phyloP scores from a whole-genome alignment of 371 early-diverging fungal species.

The Mortierella sp. region DNA sequence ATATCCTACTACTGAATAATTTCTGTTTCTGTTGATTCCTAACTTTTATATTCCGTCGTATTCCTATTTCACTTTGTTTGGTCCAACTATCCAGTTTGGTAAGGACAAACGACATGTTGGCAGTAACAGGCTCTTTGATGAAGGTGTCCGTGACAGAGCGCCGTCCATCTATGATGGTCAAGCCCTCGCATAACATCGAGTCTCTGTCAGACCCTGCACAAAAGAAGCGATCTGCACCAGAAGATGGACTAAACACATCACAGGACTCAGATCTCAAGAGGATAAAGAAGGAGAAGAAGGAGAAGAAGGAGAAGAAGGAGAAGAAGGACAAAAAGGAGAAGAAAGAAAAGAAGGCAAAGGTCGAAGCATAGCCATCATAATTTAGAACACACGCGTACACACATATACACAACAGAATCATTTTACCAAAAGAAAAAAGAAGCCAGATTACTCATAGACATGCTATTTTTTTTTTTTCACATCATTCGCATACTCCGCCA shows the following conservation, averaged over 20 bases:
- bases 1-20: too few species aligned
- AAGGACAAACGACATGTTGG: slow-evolving; percentile 81
- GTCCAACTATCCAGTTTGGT: slow-evolving; percentile 64
- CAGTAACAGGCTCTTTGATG: slow-evolving; percentile 77
- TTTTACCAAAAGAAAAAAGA: too few species aligned
- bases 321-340: slow-evolving; percentile 27
- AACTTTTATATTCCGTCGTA: neutral
- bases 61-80: neutral
- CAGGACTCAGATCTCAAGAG: slow-evolving; percentile 43
- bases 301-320: slow-evolving; percentile 38
- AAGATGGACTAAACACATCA: slow-evolving; percentile 26
- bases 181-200: slow-evolving; percentile 19
- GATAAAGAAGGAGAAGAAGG: slow-evolving; percentile 59
- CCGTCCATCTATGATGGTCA: slow-evolving; percentile 45
- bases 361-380: slow-evolving; percentile 15
- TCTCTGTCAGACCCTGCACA: slow-evolving; percentile 24
- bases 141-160: slow-evolving; percentile 49
- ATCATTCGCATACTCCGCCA: neutral
- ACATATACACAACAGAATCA: too few species aligned
- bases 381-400: neutral
- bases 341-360: slow-evolving; percentile 35
- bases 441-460: too few species aligned
- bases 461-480: neutral
- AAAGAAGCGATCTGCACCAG: slow-evolving; percentile 49
- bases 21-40: neutral